Evolutionary conservation across 768 basidiomycete species (phyloP).

Genomic region (Auriscalpium microsporum): DNA sequence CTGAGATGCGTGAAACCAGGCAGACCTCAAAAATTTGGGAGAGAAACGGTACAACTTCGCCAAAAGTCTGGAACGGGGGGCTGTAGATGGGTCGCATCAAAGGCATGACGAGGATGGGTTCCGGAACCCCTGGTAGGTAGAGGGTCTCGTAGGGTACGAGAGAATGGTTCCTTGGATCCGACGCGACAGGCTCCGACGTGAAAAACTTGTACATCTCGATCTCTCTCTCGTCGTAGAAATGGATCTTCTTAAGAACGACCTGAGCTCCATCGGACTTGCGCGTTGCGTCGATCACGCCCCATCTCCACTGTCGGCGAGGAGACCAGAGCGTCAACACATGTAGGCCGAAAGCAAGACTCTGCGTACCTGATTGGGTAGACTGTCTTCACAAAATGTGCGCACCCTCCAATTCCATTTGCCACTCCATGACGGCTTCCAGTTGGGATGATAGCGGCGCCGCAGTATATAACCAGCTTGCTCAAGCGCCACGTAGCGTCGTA

Average conservation of each 20-base stretch:
- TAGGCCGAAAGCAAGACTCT: neutral
- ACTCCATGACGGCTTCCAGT: slow-evolving; percentile 9
- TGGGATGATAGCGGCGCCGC: slow-evolving; percentile 7
- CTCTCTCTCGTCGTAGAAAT: slow-evolving; percentile 3
- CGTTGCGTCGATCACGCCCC: slow-evolving; percentile 13
- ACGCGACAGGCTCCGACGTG: slow-evolving; percentile 1
- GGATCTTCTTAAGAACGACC: slow-evolving; percentile 16
- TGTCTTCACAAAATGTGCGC: slow-evolving; percentile 2
- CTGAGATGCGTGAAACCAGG: neutral
- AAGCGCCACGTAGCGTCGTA: slow-evolving; percentile 1
- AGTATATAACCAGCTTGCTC: slow-evolving; percentile 3
- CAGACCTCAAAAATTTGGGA: slow-evolving; percentile 18
- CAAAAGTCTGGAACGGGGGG: slow-evolving; percentile 19
- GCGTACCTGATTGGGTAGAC: neutral
- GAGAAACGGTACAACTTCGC: slow-evolving; percentile 19
- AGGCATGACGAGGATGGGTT: slow-evolving; percentile 16
- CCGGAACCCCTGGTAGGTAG: slow-evolving; percentile 3
- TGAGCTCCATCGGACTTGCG: slow-evolving; percentile 10
- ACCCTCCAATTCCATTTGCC: neutral
- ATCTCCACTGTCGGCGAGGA: neutral
- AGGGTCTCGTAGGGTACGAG: slow-evolving; percentile 14
- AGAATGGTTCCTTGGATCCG: slow-evolving; percentile 18
- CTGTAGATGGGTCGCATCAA: slow-evolving; percentile 12
- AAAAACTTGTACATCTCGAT: slow-evolving; percentile 3
- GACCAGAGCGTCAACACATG: neutral